Base-by-base conservation (phyloP, 1,284 basidiomycete species). In the Tranzscheliella williamsii region DNA sequence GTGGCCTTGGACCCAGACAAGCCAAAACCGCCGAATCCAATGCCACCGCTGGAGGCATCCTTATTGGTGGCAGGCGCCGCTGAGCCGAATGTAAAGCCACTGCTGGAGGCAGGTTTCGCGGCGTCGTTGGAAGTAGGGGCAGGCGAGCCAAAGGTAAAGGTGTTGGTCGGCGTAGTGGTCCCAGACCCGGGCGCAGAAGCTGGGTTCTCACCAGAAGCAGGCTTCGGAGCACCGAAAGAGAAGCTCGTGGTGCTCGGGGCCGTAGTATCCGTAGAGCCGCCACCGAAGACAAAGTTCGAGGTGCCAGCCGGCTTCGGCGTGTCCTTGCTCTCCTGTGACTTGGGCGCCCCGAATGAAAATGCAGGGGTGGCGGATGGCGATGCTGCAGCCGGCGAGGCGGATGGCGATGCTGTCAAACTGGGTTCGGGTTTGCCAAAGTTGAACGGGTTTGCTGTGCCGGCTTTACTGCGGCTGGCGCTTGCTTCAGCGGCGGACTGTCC, bases 311-410 rank as follows among this genome's bases (percentile, higher is more conserved):
- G n/a, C n/a, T n/a, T n/a, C n/a, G n/a, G n/a, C n/a, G n/a, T n/a
- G n/a, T n/a, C n/a, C n/a, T n/a, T n/a, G n/a, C n/a, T n/a, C n/a
- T n/a, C n/a, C n/a, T n/a, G n/a, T n/a, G 41, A 17, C 18, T 44
- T 51, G 4, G 52, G 38, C 21, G 41, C 40, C 4, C 55, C 55
- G 30, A 65, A 65, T 9, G 30, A 44, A 33, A 65, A 65, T 2
- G 41, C 42, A n/a, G n/a, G n/a, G n/a, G n/a, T n/a, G n/a, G n/a
- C n/a, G n/a, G n/a, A n/a, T n/a, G n/a, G n/a, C 8, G 29, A 11
- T 27, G 43, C 42, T 2, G 37, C 18, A 11, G 54, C 18, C 8
- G 32, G 5, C 23, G 36, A 24, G n/a, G 36, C 9, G 2, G 24
- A 36, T n/a, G n/a, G n/a, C n/a, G n/a, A n/a, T n/a, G n/a, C n/a